Evolutionary conservation across 139 green algal genomes (phyloP).

Genomic region (Mesostigma viride): DNA sequence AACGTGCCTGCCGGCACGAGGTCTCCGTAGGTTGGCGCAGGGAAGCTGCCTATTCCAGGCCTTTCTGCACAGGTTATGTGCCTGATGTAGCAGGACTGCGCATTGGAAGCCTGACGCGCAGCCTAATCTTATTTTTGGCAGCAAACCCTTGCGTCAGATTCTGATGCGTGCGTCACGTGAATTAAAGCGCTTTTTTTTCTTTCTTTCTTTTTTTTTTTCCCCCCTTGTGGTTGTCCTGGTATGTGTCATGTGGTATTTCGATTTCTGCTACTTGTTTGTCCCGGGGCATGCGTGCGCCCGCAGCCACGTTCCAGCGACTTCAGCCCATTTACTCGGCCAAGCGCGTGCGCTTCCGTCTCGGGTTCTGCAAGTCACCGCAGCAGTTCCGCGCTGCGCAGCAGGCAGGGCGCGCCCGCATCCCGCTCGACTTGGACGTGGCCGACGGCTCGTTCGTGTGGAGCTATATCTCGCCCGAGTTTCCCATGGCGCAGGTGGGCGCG

Average conservation of each 20-base stretch:
- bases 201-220: not conserved
- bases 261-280: not conserved
- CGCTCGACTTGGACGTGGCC: no score
- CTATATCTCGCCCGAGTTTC: slow-evolving; percentile 26
- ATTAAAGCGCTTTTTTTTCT: slow-evolving; percentile 5
- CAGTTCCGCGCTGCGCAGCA: not conserved
- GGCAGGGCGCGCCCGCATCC: slow-evolving; percentile 10
- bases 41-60: no score
- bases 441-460: slow-evolving; percentile 27
- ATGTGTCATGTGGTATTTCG: not conserved
- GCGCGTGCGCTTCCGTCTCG: slow-evolving; percentile 24
- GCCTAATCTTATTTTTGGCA: no score
- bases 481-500: slow-evolving; percentile 26
- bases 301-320: slow-evolving; percentile 28
- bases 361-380: not conserved
- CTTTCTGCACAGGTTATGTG: no score
- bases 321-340: slow-evolving; percentile 28
- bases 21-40: no score
- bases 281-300: not conserved
- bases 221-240: not conserved
- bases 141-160: no score
- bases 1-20: no score
- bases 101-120: no score
- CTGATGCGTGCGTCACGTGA: no score
- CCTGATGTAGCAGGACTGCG: no score